These are phyloP conservation scores for Protomyces gravidus DNA, from an alignment of 1,139 yeast genomes.

Conservation along the genomic window DNA sequence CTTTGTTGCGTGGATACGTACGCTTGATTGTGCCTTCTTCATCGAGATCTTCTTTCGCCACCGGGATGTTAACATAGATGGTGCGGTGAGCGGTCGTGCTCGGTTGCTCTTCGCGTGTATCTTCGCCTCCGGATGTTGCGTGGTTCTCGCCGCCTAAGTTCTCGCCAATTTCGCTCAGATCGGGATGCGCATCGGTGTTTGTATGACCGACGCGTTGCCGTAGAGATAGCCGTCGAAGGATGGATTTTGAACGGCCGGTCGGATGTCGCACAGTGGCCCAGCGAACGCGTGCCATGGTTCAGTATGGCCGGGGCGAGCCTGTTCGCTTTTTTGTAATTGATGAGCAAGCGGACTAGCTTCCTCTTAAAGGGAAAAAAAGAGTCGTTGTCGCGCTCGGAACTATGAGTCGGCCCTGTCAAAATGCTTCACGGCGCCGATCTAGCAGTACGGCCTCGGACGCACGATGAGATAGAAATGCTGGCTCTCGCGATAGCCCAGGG, in stretches of 20 bases:
- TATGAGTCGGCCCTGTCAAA: no score
- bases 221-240: slow-evolving; percentile 21
- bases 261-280: slow-evolving; percentile 88
- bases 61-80: slow-evolving; percentile 20
- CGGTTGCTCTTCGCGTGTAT: slow-evolving; percentile 4
- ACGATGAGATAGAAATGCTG: no score
- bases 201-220: slow-evolving; percentile 6
- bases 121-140: slow-evolving; percentile 20
- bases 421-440: no score
- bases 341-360: no score
- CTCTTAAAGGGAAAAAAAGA: no score
- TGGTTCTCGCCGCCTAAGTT: slow-evolving; percentile 22
- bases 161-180: slow-evolving; percentile 21
- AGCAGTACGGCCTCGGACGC: no score
- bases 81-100: not conserved
- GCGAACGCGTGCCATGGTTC: slow-evolving; percentile 41
- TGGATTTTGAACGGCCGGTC: slow-evolving; percentile 56
- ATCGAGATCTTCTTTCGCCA: slow-evolving; percentile 12
- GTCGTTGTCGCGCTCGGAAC: no score
- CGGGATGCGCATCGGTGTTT: not conserved
- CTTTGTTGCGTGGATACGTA: slow-evolving; percentile 75
- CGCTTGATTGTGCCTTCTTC: slow-evolving; percentile 32
- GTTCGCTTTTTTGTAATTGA: no score
- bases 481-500: no score
- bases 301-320: no score